Evolutionary conservation across 768 basidiomycete genomes (phyloP).

Genomic region (Boletus tylopilopsis): DNA sequence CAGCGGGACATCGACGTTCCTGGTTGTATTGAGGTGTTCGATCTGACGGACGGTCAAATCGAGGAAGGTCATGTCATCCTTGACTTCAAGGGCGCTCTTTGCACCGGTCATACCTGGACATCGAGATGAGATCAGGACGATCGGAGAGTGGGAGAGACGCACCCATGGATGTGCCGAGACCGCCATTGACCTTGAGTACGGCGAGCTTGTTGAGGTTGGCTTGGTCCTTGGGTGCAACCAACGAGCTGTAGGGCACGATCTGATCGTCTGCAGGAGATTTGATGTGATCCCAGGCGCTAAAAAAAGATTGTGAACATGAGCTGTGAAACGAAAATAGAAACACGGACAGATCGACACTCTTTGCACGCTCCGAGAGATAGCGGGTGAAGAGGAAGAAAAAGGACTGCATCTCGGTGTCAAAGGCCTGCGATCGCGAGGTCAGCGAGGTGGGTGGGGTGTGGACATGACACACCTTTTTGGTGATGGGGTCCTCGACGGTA

Average conservation of each 20-base stretch:
- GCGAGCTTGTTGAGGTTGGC: constrained; percentile 64
- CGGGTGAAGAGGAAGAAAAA: constrained; percentile 84
- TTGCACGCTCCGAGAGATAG: constrained; percentile 67
- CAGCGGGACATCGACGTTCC: constrained; percentile 67
- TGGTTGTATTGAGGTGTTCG: constrained; percentile 63
- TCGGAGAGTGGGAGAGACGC: constrained; percentile 3
- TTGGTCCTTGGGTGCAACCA: constrained; percentile 43
- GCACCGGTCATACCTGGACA: constrained; percentile 52
- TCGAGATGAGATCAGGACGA: neutral
- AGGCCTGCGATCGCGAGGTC: constrained; percentile 43
- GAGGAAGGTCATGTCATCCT: constrained; percentile 69
- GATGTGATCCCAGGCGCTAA: constrained; percentile 44
- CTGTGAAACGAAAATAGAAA: constrained; percentile 12
- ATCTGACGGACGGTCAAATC: constrained; percentile 63
- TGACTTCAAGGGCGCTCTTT: constrained; percentile 71
- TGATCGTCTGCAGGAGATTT: constrained; percentile 61
- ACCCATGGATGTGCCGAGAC: constrained; percentile 67
- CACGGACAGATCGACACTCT: constrained; percentile 65
- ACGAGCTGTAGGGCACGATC: constrained; percentile 55
- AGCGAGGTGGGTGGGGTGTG: constrained; percentile 3
- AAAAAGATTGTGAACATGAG: neutral
- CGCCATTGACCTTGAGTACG: constrained; percentile 77
- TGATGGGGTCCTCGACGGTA: constrained; percentile 72
- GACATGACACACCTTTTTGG: constrained; percentile 64
- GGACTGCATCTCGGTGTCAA: constrained; percentile 79